Evolutionary conservation across 306 rosid species (phyloP), one percentile per base, ranked within the genome.

Genomic region (Vicia villosa): DNA sequence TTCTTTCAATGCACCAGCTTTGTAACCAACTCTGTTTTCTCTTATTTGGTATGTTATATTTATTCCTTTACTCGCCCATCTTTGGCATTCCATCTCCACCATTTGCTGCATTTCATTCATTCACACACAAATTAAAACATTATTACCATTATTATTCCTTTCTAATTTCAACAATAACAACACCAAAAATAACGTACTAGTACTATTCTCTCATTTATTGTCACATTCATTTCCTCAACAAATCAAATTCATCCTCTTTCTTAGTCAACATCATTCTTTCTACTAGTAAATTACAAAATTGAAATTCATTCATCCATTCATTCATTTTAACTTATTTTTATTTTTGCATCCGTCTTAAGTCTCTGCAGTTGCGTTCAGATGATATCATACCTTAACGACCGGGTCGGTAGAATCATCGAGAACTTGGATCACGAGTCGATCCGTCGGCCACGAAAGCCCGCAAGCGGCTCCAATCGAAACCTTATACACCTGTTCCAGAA

Each of bases 381-480:
- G 38, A 8, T 1, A 34, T 1, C 8, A 34, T 81, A 94, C 99
- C 96, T 95, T 95, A 51, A 95, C 60, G 12, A 78, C 70, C 13
- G 95, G 92, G 83, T 95, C 99, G 36, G 99, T 95, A 37, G 97
- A 91, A 80, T 95, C 99, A 40, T 95, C 99, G 0, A 95, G 92
- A 30, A 95, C 97, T 85, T 95, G 99, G 75, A 95, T 95, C 80
- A 95, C 99, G 13, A 95, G 92, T 32, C 99, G 96, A 52, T 95
- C 97, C 2, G 97, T 43, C 30, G 99, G 97, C 99, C 99, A 95
- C 50, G 97, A 95, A 61, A 95, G 97, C 0, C 87, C 89, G 38
- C 99, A 95, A 66, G 99, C 97, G 22, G 99, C 99, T 54, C 99
- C 99, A 78, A 95, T 95, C 19, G 99, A 95, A 76, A 95, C 86